phyloP scores from a whole-genome alignment of 2,329 filamentous ascomycete genomes.

The Neonectria neomacrospora region DNA sequence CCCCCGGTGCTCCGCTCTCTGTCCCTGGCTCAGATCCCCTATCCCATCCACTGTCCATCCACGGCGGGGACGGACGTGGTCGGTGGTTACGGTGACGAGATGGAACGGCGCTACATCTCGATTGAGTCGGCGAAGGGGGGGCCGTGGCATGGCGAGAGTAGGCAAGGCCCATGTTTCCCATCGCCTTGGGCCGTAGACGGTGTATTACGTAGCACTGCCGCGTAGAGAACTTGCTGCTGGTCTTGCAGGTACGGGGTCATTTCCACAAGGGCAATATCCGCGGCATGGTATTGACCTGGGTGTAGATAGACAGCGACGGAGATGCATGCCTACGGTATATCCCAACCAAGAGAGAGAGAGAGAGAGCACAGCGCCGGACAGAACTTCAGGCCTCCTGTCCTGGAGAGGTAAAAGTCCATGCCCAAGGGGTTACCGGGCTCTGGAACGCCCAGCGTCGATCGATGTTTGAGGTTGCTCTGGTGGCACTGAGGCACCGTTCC shows the following conservation, averaged over 20 bases:
- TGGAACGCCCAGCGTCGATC: slow-evolving; percentile 7
- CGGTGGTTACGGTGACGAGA: slow-evolving; percentile 41
- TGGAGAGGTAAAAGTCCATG: neutral
- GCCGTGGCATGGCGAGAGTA: slow-evolving; percentile 30
- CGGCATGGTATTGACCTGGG: neutral
- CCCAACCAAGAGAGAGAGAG: neutral
- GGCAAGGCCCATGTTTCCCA: slow-evolving; percentile 20
- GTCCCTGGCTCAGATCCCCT: slow-evolving; percentile 10
- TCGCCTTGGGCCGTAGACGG: slow-evolving; percentile 1
- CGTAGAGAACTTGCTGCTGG: neutral
- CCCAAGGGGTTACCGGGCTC: neutral
- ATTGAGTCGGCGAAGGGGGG: slow-evolving; percentile 16
- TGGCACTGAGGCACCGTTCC: neutral
- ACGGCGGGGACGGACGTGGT: slow-evolving; percentile 24
- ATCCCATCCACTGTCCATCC: slow-evolving; percentile 20
- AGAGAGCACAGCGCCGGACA: neutral
- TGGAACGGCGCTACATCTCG: slow-evolving; percentile 26
- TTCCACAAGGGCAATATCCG: neutral
- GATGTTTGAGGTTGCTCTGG: slow-evolving; percentile 8
- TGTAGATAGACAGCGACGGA: neutral
- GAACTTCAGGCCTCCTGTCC: neutral
- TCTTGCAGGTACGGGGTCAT: neutral
- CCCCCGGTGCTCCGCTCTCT: slow-evolving; percentile 1
- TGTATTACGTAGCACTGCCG: neutral
- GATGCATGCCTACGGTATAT: no score